Evolutionary conservation across 495 filamentous ascomycete species (phyloP).

Genomic region (Parmelia sp.): DNA sequence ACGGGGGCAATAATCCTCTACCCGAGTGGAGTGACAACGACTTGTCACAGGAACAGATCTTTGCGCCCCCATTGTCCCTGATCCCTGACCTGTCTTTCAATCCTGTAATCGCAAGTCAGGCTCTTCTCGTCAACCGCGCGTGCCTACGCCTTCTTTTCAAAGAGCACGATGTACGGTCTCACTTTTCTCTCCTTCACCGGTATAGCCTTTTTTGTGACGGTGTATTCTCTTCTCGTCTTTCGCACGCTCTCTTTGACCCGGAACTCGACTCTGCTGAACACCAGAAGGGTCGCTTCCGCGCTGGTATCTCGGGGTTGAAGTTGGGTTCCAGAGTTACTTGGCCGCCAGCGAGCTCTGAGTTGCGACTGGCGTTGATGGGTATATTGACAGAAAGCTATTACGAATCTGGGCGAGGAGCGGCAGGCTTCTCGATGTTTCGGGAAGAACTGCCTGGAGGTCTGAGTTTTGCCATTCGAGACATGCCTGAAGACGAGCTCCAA

Average conservation of each 20-base stretch:
- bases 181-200: slow-evolving; percentile 67
- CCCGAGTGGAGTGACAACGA: not conserved
- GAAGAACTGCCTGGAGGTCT: slow-evolving; percentile 70
- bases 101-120: slow-evolving; percentile 66
- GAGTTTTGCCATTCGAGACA: slow-evolving; percentile 79
- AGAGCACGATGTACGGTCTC: slow-evolving; percentile 63
- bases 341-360: slow-evolving; percentile 89
- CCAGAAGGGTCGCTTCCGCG: slow-evolving; percentile 57
- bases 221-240: slow-evolving; percentile 69
- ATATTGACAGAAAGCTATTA: slow-evolving; percentile 71
- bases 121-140: slow-evolving; percentile 66
- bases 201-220: slow-evolving; percentile 84
- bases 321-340: slow-evolving; percentile 70
- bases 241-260: slow-evolving; percentile 77
- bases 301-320: slow-evolving; percentile 73
- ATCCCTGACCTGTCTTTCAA: slow-evolving; percentile 68
- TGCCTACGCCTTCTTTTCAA: slow-evolving; percentile 76
- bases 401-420: slow-evolving; percentile 23
- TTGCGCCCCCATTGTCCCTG: slow-evolving; percentile 66
- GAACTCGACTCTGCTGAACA: slow-evolving; percentile 77
- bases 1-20: not conserved
- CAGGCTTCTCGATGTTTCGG: slow-evolving; percentile 27
- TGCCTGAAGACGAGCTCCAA: slow-evolving; percentile 67
- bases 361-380: slow-evolving; percentile 81
- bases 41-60: slow-evolving; percentile 23